Percentiles rank a stretch among this genome's conserved stretches.
Conservation (phyloP, 805 yeast genomes). For the Hanseniaspora lachancei region DNA sequence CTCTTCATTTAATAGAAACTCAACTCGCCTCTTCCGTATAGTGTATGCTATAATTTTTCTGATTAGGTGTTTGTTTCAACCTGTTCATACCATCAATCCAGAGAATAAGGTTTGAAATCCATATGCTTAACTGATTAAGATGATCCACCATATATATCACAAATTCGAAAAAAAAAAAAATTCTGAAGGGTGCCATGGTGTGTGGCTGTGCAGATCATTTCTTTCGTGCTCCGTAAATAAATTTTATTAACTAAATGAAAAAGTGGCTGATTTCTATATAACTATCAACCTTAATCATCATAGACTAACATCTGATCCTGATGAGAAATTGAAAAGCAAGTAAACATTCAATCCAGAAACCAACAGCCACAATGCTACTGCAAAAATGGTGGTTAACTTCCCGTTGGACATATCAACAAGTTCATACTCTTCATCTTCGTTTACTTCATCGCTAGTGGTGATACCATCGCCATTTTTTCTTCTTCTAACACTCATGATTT, state of each 20-base stretch:
- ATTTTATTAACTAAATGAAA: not conserved
- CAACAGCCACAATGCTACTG: slow-evolving; percentile 52
- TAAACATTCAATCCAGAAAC: slow-evolving; percentile 60
- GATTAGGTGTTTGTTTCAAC: too few relatives aligned
- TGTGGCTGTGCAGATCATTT: too few relatives aligned
- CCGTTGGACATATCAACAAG: slow-evolving; percentile 34
- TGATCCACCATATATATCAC: not conserved
- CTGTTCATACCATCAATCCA: too few relatives aligned
- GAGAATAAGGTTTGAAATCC: too few relatives aligned
- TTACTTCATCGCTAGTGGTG: not conserved
- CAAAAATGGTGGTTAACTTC: slow-evolving; percentile 37
- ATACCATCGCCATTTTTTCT: not conserved
- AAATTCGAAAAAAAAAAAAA: not conserved
- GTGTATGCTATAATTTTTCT: too few relatives aligned
- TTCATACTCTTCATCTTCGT: slow-evolving; percentile 5
- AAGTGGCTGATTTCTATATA: not conserved
- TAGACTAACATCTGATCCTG: slow-evolving; percentile 32
- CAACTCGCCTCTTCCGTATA: too few relatives aligned
- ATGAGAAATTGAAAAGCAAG: slow-evolving; percentile 36
- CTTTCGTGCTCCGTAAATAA: too few relatives aligned
- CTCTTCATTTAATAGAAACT: too few relatives aligned
- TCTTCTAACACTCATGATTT: slow-evolving; percentile 48
- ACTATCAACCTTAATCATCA: slow-evolving; percentile 11
- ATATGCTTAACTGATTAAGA: not conserved
- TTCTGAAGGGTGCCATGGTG: too few relatives aligned